Base-by-base conservation (phyloP, 2,329 filamentous ascomycete species). In the Daldinia eschscholtzii region DNA sequence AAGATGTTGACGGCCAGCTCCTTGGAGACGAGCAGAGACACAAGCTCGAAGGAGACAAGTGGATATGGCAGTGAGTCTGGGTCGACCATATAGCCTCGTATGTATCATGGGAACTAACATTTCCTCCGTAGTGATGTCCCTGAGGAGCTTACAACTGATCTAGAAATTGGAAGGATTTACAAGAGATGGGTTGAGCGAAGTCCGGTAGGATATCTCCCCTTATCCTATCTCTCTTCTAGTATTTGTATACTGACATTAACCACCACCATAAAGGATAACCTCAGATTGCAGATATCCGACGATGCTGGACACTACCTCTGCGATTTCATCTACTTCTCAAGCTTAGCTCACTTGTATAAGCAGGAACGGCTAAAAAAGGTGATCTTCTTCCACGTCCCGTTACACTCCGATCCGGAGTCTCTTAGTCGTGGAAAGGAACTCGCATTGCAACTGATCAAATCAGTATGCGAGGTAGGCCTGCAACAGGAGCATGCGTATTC, bases 301-400 rank as follows among this genome's bases (percentile, higher is more conserved):
- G 90, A 94, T 72, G 88, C 92, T 0, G 92, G 92, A 2, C 86
- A 86, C 20, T 94, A 91, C 78, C 83, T 94, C 15, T 94, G 92
- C 79, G 92, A 94, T 76, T 94, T 92, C 76, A 93, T 92, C 72
- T 93, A 91, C 79, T 93, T 89, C 79, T 89, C 88, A 6, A 92
- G 89, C 68, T 78, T 93, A 72, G 84, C 90, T 20, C 81, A 89
- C 65, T 80, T 89, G 39, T 82, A 81, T 73, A 86, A 84, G 75
- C 78, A 82, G 53, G 74, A 81, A 50, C 76, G 83, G 67, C 79
- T 81, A 20, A 81, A 81, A 62, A 85, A 85, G 64, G 88, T 92
- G 4, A 79, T 90, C 1, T 94, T 94, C 77, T 80, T 94, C 59
- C 92, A 94, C 78, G 91, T 94, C 1, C 92, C 92, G 0, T 84